Base-by-base conservation (phyloP, 2,329 filamentous ascomycete genomes). In the Colletotrichum tanaceti region DNA sequence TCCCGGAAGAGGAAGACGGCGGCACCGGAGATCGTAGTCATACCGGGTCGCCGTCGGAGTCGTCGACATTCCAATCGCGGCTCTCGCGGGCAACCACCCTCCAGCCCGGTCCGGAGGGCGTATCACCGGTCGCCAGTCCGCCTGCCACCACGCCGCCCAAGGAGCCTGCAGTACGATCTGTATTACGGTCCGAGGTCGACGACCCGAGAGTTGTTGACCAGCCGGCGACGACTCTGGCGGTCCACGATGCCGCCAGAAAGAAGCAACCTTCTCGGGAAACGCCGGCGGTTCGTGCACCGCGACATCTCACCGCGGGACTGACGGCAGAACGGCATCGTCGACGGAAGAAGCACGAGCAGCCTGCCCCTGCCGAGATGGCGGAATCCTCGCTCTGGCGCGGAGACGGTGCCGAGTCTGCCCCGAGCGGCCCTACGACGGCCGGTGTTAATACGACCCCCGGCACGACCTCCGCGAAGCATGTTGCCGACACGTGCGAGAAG, bases 11-110 rank as follows among this genome's bases (percentile, higher is more conserved):
- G 16, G 20, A 58, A 13, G 20, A 11, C 5, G 57, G 24, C 2
- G n/a, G 5, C 32, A 22, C 20, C 13, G 44, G 22, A 22, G 52
- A 63, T 18, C 38, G 47, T 3, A 43, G 24, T 24, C 24, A n/a
- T n/a, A n/a, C 63, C 16, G 53, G 54, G 18, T 47, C 68, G 1
- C 16, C 58, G 9, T 28, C 46, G 4, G 46, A 61, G 6, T 39
- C 57, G 9, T n/a, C 44, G 16, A 22, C 47, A n/a, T 39, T n/a
- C 1, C 39, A 49, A 5, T 5, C 28, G 4, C 7, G 47, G 1
- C 24, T 53, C 10, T 65, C 49, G 18, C 62, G 63, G n/a, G 62
- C 65, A 18, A 62, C 57, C 0, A 68, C 63, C 4, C 18, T 67
- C n/a, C 58, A n/a, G 18, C 52, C 46, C 1, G 63, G 63, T 16